Conservation (phyloP, 805 yeast species). For the Lipomyces orientalis region DNA sequence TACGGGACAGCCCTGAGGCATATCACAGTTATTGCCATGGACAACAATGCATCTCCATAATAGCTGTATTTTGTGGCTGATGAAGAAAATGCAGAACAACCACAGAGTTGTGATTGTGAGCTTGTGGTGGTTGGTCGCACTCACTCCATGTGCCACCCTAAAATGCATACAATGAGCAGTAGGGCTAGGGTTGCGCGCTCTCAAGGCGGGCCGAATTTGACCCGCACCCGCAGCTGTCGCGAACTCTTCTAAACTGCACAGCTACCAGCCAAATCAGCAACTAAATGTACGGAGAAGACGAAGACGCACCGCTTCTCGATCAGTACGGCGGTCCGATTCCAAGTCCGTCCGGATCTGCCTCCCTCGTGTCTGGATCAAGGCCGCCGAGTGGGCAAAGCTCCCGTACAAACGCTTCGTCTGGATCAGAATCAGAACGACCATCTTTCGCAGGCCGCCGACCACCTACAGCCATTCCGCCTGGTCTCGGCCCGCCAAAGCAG, state of each 20-base stretch:
- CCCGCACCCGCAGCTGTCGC: too few species aligned
- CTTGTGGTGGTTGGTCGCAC: too few species aligned
- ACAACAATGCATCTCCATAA: too few species aligned
- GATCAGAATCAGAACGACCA: not conserved
- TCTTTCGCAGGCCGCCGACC: constrained; percentile 5
- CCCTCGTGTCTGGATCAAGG: not conserved
- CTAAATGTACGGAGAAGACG: constrained; percentile 5
- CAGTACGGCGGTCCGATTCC: constrained; percentile 2
- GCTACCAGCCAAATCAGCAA: not conserved
- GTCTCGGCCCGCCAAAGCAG: constrained; percentile 25
- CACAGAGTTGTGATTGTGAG: too few species aligned
- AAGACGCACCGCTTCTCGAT: constrained; percentile 5
- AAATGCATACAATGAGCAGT: not conserved
- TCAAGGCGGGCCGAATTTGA: not conserved
- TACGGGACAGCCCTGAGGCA: too few species aligned
- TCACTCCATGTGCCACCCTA: too few species aligned
- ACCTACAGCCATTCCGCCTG: constrained; percentile 14
- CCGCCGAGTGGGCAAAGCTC: not conserved
- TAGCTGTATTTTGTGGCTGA: too few species aligned
- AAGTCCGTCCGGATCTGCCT: not conserved
- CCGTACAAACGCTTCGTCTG: not conserved
- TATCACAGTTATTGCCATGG: too few species aligned
- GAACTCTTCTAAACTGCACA: not conserved
- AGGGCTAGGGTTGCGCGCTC: not conserved
- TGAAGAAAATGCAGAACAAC: too few species aligned